Percentiles rank a stretch among this genome's conserved stretches.
Evolutionary conservation across 352 stramenopile genomes (phyloP).

Genomic region (Elongisporangium anandrum): DNA sequence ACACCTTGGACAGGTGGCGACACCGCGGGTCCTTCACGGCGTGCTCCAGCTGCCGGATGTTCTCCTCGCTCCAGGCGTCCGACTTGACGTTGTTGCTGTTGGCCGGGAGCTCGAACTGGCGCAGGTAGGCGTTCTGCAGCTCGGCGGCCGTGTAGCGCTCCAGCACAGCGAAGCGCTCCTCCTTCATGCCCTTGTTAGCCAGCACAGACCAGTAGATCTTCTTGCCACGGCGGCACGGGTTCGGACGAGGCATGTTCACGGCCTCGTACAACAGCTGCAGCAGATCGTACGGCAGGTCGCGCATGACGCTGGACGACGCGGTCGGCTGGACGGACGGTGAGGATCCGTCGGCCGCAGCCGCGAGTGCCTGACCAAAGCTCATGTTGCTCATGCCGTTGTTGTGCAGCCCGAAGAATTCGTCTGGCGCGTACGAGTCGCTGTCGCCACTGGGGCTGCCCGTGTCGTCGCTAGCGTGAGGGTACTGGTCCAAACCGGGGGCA

Average conservation of each 20-base stretch:
- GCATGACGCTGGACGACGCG: conserved; percentile 24
- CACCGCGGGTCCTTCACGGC: conserved; percentile 70
- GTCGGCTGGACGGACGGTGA: neutral
- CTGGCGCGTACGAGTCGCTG: conserved; percentile 11
- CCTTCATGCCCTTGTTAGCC: conserved; percentile 63
- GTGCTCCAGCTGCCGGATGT: conserved; percentile 63
- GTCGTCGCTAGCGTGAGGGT: conserved; percentile 4
- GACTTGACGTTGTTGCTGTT: conserved; percentile 34
- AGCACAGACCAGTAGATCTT: conserved; percentile 77
- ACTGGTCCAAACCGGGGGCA: conserved; percentile 14
- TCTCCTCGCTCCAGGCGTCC: conserved; percentile 64
- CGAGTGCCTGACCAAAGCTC: conserved; percentile 18
- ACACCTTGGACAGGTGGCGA: conserved; percentile 68
- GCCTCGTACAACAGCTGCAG: conserved; percentile 66
- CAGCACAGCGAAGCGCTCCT: conserved; percentile 48
- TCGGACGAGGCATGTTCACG: conserved; percentile 66
- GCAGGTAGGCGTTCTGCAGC: conserved; percentile 64
- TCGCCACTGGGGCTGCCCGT: conserved; percentile 9
- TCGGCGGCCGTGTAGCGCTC: conserved; percentile 61
- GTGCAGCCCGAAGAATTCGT: conserved; percentile 3
- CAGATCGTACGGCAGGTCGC: conserved; percentile 38
- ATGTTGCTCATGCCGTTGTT: conserved; percentile 3
- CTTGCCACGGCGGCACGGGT: conserved; percentile 63
- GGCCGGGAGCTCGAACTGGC: conserved; percentile 55
- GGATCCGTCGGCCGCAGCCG: neutral